Base-by-base conservation (phyloP, 1,284 basidiomycete genomes). In the Leucoagaricus sp. region DNA sequence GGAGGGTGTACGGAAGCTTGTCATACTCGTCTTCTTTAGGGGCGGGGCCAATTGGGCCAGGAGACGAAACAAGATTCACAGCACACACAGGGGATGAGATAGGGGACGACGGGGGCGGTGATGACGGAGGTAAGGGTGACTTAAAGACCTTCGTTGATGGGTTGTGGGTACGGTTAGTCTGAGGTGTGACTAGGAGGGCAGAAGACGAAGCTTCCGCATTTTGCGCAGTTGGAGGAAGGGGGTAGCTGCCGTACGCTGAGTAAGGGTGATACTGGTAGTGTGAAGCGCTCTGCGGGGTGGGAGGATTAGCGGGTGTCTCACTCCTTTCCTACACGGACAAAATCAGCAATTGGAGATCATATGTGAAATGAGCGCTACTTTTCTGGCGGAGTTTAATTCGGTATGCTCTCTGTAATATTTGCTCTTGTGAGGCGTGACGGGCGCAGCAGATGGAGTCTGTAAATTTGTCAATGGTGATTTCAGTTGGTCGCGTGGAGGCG, bases 11-110 rank as follows among this genome's bases (percentile, higher is more conserved):
- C 1, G 90, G 89, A 41, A 87, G 72, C n/a, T 76, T 78, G 45
- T 82, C 81, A 46, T 84, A 82, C 48, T 85, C 81, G 33, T 82
- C 81, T 64, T 85, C 79, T 40, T 77, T 70, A n/a, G 84, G 83
- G 53, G 75, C 73, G 29, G 84, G 79, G 0, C 76, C 79, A 82
- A 87, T 86, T 4, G 86, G 86, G 1, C 85, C 87, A 8, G 89
- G 89, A 6, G 89, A 91, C n/a, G 88, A 90, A n/a, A 89, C 87
- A 17, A 86, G 69, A 65, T 89, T 87, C 19, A 87, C 77, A 34
- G 82, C 70, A 8, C 70, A 75, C n/a, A 71, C 64, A 15, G 86
- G 87, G 4, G 87, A 85, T 10, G 81, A 81, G 17, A 79, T 69
- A 26, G 84, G 82, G 33, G 85, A 83, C 34, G 79, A 80, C 51